Evolutionary conservation across 2,329 filamentous ascomycete species (phyloP), one percentile per base, ranked within the genome.

Genomic region (Ophiostoma novo-ulmi): DNA sequence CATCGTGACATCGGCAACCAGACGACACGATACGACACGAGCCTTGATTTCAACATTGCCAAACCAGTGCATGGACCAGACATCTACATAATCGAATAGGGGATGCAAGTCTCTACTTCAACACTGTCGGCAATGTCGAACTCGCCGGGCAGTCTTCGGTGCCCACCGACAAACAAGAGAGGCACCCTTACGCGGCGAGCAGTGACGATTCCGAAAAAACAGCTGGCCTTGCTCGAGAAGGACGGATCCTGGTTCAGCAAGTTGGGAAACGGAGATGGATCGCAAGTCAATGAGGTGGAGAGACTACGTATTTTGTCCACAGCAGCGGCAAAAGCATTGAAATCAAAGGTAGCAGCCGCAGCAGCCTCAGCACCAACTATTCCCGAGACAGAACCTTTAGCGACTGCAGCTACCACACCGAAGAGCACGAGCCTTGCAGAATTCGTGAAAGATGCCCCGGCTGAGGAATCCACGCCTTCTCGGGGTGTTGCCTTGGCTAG

Each of bases 171-270:
- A 3, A 70, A 20, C n/a, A 61, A 63, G 3, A 63, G 31, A 2
- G 66, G 68, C 17, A 20, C 35, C 10, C 26, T 78, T 0, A 77
- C 75, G 13, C 76, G 76, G 7, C 77, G 72, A 14, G 72, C 78
- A 26, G 71, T 77, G 22, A 77, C 70, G 35, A 77, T 84, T 7
- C 80, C 81, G 0, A 77, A 75, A 20, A 78, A 82, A 58, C 83
- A 85, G 73, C 76, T 76, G 36, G 69, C 70, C 4, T 74, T 84
- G 1, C 75, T 84, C 1, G 77, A 79, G 1, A 70, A 74, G 0
- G 68, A 76, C 3, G 76, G 5, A 0, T 52, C 70, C 4, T 74
- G 73, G 73, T n/a, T 71, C 26, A 64, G 52, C 31, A 64, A 35
- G 3, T 20, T 38, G 31, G 11, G 61, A 17, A 35, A 35, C 13